phyloP scores from a whole-genome alignment of 176 grass and related monocot genomes.

The Musa schizocarpa region DNA sequence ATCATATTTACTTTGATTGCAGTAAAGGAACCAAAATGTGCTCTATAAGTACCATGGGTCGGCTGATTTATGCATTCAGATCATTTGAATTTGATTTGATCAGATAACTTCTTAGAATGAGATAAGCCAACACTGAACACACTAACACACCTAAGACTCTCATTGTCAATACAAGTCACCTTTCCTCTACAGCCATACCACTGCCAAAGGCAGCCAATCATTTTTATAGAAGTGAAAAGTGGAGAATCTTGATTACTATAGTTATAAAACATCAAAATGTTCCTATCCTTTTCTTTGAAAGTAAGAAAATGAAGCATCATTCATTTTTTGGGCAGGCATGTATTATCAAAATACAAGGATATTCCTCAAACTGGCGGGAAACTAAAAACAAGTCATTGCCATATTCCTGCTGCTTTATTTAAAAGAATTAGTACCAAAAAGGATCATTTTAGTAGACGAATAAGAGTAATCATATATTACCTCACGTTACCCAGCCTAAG shows the following conservation, averaged over 20 bases:
- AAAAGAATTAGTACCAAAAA: conserved; percentile 4
- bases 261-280: background rate
- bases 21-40: too few species aligned
- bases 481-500: conserved; percentile 42
- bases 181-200: too few species aligned
- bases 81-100: too few species aligned
- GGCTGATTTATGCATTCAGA: too few species aligned
- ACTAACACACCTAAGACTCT: too few species aligned
- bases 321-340: background rate
- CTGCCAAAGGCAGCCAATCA: too few species aligned
- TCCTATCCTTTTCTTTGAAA: background rate
- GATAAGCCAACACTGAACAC: too few species aligned
- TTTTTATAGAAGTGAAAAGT: too few species aligned
- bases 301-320: background rate
- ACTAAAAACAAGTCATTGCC: background rate
- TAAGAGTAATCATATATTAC: conserved; percentile 18
- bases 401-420: conserved; percentile 15
- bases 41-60: too few species aligned
- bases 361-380: background rate
- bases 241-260: background rate
- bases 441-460: background rate
- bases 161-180: too few species aligned
- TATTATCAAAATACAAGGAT: background rate
- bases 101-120: too few species aligned
- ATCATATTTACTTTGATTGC: too few species aligned